Evolutionary conservation across 2,329 filamentous ascomycete genomes (phyloP), one percentile per base, ranked within the genome.

Genomic region (Saccharata proteae): DNA sequence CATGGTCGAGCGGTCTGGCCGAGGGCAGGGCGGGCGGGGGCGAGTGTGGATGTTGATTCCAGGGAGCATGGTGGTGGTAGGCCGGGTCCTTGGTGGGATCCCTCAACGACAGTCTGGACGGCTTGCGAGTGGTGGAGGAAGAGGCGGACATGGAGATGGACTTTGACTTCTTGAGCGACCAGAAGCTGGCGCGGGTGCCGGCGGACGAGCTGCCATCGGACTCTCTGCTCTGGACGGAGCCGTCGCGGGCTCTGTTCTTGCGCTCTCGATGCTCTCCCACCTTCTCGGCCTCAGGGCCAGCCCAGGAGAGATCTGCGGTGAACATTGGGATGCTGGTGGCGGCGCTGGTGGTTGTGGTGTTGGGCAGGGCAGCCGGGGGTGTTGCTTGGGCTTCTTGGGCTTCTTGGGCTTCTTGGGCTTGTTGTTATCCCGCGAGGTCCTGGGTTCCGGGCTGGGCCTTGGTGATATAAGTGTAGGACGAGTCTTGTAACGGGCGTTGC

Each of bases 221-320:
- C 16, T 30, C 25, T 4, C 24, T 15, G 27, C 27, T 38, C 15
- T 22, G 17, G 19, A 32, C 25, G n/a, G 34, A 37, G 13, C 35
- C 53, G 43, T 33, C 40, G 43, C 30, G 26, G 16, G 13, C 16
- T 27, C 26, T 29, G 16, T 46, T 45, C 28, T 47, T 54, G 23
- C 55, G 44, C 35, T 57, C 49, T 35, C 42, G 46, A 7, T 52
- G 47, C 36, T 54, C 40, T n/a, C 55, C 55, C 23, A 58, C 49
- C 26, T 44, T 54, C 39, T 57, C 54, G n/a, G 43, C 43, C 21
- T 38, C 40, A 16, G 43, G 40, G 30, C 51, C 46, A 4, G 38
- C 43, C 55, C 55, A 57, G 13, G 52, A 51, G 14, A 58, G 40
- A 40, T 58, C 55, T 29, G 54, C 52, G 27, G 50, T 37, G 32